Percentiles rank a stretch among this genome's conserved stretches.
phyloP scores from a whole-genome alignment of 805 yeast species.

The Priceomyces melissophilus region DNA sequence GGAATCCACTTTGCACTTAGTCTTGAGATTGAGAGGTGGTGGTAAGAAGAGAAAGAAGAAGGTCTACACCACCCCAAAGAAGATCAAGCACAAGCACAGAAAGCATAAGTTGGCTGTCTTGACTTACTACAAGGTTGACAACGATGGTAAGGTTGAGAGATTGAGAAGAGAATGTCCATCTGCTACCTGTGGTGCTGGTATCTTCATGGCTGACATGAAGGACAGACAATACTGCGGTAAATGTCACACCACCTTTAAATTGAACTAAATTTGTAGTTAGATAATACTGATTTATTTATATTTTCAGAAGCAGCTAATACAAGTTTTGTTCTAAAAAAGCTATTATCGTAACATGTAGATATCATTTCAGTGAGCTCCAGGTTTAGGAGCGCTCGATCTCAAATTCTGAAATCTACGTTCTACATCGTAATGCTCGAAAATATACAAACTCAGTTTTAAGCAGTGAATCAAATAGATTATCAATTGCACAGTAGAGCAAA shows the following conservation, averaged over 20 bases:
- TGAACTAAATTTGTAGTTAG: constrained; percentile 14
- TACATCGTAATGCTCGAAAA: too few species aligned
- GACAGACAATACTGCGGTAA: constrained; percentile 99
- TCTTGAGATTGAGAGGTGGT: constrained; percentile 93
- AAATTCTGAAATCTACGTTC: too few species aligned
- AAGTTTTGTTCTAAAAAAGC: too few species aligned
- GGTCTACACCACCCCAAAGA: constrained; percentile 99
- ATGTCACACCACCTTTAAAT: constrained; percentile 93
- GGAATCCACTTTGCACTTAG: constrained; percentile 97
- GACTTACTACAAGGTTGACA: constrained; percentile 98
- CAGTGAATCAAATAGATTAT: too few species aligned
- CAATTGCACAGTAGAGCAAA: too few species aligned
- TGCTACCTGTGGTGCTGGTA: constrained; percentile 96
- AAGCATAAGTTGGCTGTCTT: constrained; percentile 98
- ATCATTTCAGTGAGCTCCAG: too few species aligned
- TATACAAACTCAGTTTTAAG: too few species aligned
- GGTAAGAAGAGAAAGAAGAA: constrained; percentile 99
- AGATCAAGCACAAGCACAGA: constrained; percentile 99
- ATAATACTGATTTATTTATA: neutral
- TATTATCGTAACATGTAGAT: too few species aligned
- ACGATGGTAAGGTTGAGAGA: constrained; percentile 97
- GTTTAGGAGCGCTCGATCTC: too few species aligned
- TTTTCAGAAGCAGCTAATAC: too few species aligned
- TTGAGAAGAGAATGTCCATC: constrained; percentile 97
- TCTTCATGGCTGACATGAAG: constrained; percentile 98